These are phyloP conservation scores for Calocybe indica DNA, from an alignment of 768 basidiomycete genomes.

Conservation along the genomic window DNA sequence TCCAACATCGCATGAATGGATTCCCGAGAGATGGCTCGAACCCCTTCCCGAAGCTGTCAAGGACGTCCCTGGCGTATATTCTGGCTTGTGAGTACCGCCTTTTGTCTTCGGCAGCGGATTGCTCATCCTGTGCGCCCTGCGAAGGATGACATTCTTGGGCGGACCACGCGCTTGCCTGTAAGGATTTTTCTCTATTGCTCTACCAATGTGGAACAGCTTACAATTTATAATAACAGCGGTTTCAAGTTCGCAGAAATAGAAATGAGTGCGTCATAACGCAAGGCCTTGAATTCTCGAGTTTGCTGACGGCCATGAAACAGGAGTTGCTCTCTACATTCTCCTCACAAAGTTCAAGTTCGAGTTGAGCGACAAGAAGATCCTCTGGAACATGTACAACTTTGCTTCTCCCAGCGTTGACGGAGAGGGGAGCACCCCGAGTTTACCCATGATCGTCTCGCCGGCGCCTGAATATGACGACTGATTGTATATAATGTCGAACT, in stretches of 20 bases:
- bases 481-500: no score
- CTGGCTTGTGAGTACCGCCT: slow-evolving; percentile 15
- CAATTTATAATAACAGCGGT: not conserved
- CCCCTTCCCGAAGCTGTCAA: slow-evolving; percentile 25
- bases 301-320: no score
- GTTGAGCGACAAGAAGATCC: no score
- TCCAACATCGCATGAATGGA: slow-evolving; percentile 39
- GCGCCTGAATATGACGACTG: no score
- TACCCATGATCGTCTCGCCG: no score
- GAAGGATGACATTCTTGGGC: not conserved
- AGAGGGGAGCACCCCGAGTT: no score
- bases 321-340: no score
- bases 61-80: slow-evolving; percentile 21
- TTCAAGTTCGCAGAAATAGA: not conserved
- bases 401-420: no score
- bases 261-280: not conserved
- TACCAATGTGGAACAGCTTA: no score
- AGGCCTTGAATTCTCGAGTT: not conserved
- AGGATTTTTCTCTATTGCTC: no score
- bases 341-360: no score
- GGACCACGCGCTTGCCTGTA: not conserved
- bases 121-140: slow-evolving; percentile 16
- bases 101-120: slow-evolving; percentile 9
- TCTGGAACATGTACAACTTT: no score
- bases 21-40: slow-evolving; percentile 43